Conservation (phyloP, 257 asterid species). For the Solanum tarijense region DNA sequence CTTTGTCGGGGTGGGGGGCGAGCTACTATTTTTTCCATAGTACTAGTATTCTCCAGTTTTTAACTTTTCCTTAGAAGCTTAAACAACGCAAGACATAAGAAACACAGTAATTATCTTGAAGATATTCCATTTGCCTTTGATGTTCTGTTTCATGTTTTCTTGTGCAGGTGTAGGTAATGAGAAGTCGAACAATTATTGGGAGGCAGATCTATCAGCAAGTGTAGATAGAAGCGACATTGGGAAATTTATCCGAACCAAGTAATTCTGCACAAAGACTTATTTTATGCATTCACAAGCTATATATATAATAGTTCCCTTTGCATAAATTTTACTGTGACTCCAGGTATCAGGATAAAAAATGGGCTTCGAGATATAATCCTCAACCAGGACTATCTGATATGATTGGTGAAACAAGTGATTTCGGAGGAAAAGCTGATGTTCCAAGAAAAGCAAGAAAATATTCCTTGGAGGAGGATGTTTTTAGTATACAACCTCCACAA, state of each 20-base stretch:
- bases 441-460: conserved; percentile 89
- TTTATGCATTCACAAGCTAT: not conserved
- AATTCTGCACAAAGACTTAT: conserved; percentile 5
- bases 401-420: conserved; percentile 7
- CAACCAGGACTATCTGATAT: conserved; percentile 32
- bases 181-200: conserved; percentile 72
- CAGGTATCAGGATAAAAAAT: conserved; percentile 68
- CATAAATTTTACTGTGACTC: not conserved
- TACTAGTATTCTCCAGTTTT: not conserved
- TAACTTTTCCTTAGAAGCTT: not conserved
- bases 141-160: not conserved
- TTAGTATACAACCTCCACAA: conserved; percentile 22
- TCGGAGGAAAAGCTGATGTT: conserved; percentile 24
- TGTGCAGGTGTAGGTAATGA: conserved; percentile 60
- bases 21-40: not conserved
- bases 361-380: conserved; percentile 44
- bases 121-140: not conserved
- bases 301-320: not conserved
- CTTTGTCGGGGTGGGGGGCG: not conserved
- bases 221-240: conserved; percentile 49
- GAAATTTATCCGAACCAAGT: conserved; percentile 61
- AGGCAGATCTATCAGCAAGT: conserved; percentile 46
- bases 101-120: not conserved
- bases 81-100: not conserved
- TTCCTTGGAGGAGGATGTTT: conserved; percentile 74